Evolutionary conservation across 371 early-diverging fungal genomes (phyloP), one percentile per base, ranked within the genome.

Genomic region (Actinomortierella wolfii): DNA sequence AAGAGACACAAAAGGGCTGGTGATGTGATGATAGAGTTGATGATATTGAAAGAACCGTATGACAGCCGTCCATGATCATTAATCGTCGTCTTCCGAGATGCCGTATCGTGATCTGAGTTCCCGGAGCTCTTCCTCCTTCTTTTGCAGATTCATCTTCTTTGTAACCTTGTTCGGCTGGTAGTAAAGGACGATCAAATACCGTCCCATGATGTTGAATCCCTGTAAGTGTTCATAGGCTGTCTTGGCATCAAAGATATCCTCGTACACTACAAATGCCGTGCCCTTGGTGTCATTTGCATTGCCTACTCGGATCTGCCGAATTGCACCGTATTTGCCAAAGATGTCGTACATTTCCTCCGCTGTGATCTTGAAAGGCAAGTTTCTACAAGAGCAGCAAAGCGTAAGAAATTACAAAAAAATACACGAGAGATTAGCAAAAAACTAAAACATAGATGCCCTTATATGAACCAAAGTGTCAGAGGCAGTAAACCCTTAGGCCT

Each of bases 211-310:
- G 67, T 97, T 97, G 81, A 95, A 97, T 47, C 97, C 97, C 53
- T 91, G 89, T 34, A 97, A 70, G 66, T 96, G 96, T 53, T 97
- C 97, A 68, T 95, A 95, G 0, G 99, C 99, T 24, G 91, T 90
- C 76, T 97, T 96, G 34, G 98, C 97, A 68, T 97, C 97, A 66
- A 89, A 94, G n/a, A 98, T 95, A 55, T 97, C 97, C 61, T 97
- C 97, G 66, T 96, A 98, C 40, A 95, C 90, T 20, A 98, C 97
- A 79, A 92, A 97, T 20, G 96, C 98, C 18, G 96, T 95, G 48
- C 98, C 98, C 54, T 87, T 81, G 1, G 99, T 97, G 56, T 94
- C 94, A 40, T 81, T 78, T 18, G 89, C 89, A 56, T 85, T 92
- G 11, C 99, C 97, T 57, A 94, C 77, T 76, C 97, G 84, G 40